These are phyloP conservation scores for Diaporthe nobilis DNA, from an alignment of 2,329 filamentous ascomycete species.

Conservation along the genomic window DNA sequence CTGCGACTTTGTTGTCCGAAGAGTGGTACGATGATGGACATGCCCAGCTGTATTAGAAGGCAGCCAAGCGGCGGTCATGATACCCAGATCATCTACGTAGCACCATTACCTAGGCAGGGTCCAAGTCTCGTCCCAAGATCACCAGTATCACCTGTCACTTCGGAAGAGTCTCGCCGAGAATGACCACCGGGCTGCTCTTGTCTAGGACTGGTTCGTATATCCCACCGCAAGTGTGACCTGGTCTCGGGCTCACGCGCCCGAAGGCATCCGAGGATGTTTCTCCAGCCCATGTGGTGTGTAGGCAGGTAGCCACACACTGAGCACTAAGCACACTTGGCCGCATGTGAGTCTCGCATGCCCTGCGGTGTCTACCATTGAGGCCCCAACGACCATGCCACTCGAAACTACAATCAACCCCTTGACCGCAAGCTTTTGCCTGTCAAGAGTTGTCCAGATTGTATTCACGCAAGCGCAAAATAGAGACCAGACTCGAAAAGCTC, in stretches of 20 bases:
- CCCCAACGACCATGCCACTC: background rate
- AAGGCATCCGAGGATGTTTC: background rate
- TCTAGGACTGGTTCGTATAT: background rate
- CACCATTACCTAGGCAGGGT: background rate
- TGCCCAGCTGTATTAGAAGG: slow-evolving; percentile 9
- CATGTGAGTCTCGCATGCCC: background rate
- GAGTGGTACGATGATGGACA: slow-evolving; percentile 29
- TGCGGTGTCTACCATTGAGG: background rate
- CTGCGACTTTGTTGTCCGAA: background rate
- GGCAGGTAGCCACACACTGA: no score
- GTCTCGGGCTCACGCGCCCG: background rate
- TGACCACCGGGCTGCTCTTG: background rate
- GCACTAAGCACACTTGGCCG: background rate
- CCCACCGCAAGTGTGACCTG: background rate
- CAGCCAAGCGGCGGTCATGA: background rate
- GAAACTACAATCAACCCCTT: background rate
- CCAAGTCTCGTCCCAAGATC: background rate
- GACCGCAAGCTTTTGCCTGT: background rate
- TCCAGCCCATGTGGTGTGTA: background rate
- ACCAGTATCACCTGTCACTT: background rate
- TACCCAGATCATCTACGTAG: background rate
- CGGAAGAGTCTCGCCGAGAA: background rate
- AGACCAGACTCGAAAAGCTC: no score
- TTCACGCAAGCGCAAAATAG: background rate
- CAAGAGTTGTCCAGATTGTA: background rate